A percentile compares a stretch with the other conserved stretches of the same genome.
Conservation (phyloP, 2,329 filamentous ascomycete species). For the Cladosporium halotolerans region DNA sequence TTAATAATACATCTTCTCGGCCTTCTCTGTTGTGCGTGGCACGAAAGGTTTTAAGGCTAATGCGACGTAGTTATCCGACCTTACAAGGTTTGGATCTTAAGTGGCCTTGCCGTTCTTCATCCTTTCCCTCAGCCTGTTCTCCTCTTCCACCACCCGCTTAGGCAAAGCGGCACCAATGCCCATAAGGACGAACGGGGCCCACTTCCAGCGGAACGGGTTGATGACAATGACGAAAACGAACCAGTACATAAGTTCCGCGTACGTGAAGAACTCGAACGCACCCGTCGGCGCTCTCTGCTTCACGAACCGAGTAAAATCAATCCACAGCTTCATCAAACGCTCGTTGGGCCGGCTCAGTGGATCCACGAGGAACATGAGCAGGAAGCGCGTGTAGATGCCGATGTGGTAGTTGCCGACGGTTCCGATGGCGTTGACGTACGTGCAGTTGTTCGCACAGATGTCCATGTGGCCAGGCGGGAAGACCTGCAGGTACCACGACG, state of each 20-base stretch:
- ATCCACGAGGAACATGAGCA: slow-evolving; percentile 80
- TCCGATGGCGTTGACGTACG: slow-evolving; percentile 73
- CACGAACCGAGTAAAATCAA: slow-evolving; percentile 70
- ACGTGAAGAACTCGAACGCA: slow-evolving; percentile 86
- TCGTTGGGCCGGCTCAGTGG: slow-evolving; percentile 65
- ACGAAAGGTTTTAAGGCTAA: too few species aligned
- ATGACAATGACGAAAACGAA: slow-evolving; percentile 70
- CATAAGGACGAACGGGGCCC: slow-evolving; percentile 76
- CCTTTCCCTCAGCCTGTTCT: slow-evolving; percentile 55
- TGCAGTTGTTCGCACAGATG: slow-evolving; percentile 77
- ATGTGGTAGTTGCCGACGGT: slow-evolving; percentile 85
- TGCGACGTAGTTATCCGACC: too few species aligned
- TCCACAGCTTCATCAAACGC: slow-evolving; percentile 77
- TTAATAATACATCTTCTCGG: too few species aligned
- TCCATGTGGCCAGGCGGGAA: slow-evolving; percentile 70
- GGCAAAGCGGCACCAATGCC: slow-evolving; percentile 65
- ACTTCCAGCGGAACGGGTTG: slow-evolving; percentile 88
- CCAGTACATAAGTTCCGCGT: slow-evolving; percentile 79
- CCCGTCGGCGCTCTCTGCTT: slow-evolving; percentile 64
- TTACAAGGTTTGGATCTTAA: neutral
- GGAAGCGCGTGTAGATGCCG: slow-evolving; percentile 77
- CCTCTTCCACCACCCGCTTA: slow-evolving; percentile 57
- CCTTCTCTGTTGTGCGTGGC: too few species aligned
- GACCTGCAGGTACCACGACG: slow-evolving; percentile 84
- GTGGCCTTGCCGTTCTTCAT: slow-evolving; percentile 3